Base-by-base conservation (phyloP, 148 eudicot species). In the Linanthus parryae region DNA sequence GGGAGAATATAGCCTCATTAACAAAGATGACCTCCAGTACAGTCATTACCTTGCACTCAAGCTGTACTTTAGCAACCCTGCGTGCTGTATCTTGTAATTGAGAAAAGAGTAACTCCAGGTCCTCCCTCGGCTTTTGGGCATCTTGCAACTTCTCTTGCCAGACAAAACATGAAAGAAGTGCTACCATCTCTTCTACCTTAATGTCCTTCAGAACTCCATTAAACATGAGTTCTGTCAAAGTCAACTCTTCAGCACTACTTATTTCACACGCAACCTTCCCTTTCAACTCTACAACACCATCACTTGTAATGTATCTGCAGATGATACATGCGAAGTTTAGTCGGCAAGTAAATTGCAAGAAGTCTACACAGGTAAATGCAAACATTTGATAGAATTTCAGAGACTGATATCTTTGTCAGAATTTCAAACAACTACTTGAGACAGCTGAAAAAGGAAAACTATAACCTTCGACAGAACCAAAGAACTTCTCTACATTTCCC, bases 61-160 rank as follows among this genome's bases (percentile, higher is more conserved):
- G 85, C 71, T 92, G 96, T 57, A 84, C 80, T 56, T 77, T 87
- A 56, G 94, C 96, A 64, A 92, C 94, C 66, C 72, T 74, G 37
- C 94, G 69, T 33, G 98, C 98, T 10, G 81, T 77, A 59, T 92
- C 98, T 67, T 92, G 96, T 48, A 92, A 61, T 68, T 92, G 94
- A 29, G 69, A 52, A 62, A 77, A 84, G 31, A 87, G 82, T 59
- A 87, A 64, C 56, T 82, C 86, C 14, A 87, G 84, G 53, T 92
- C 98, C 39, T 87, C 96, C 54, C 96, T 73, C 18, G 96, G 98
- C 77, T 92, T 92, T 57, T 62, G 85, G 59, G 90, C 89, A 51
- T 92, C 96, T 64, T 78, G 73, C 57, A 92, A 94, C 70, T 84
- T 92, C 67, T 92, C 98, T 64, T 84, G 96, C 98, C 98, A 92